Evolutionary conservation across 805 yeast genomes (phyloP), one percentile per base, ranked within the genome.

Genomic region (Candida glaebosa): DNA sequence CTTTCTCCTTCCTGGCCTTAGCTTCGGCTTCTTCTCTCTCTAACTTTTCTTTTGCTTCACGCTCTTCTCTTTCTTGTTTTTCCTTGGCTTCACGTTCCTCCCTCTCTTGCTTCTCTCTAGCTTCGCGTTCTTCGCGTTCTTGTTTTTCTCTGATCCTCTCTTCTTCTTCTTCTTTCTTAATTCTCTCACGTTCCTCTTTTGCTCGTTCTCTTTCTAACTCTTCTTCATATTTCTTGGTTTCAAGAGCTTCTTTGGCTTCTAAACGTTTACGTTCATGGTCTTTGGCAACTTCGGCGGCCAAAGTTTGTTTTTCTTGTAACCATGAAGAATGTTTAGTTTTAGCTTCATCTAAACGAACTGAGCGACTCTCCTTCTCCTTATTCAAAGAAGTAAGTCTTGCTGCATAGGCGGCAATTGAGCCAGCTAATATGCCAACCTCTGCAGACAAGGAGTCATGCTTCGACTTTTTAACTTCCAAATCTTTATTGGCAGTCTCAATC

Each of bases 231-330:
- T 53, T 50, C 31, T 48, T 51, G 6, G 65, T 63, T 46, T 66
- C 68, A 26, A 63, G 60, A 12, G 60, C 65, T 53, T 75, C 76
- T 40, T 58, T 51, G 15, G 74, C 80, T 47, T 67, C 71, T 16
- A 65, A 56, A 44, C 69, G 60, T 41, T 67, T 51, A 40, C 58
- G 60, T 46, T 56, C 65, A 41, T 65, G 67, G 17, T 58, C 69
- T 39, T 53, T 57, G 3, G 65, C 65, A 20, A 62, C 57, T 34
- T 62, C 53, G 33, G 56, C 60, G n/a, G 73, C 70, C n/a, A 74
- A 55, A n/a, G 57, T 65, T 35, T 65, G 62, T 56, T 66, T 65
- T 46, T 77, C 79, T 4, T 51, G 51, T 45, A 69, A 66, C 82
- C 82, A 78, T 16, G 56, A 57, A 19, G 49, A 41, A 39, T 54